phyloP scores from a whole-genome alignment of 164 flowering plant genomes.

The Tinospora cordifolia region DNA sequence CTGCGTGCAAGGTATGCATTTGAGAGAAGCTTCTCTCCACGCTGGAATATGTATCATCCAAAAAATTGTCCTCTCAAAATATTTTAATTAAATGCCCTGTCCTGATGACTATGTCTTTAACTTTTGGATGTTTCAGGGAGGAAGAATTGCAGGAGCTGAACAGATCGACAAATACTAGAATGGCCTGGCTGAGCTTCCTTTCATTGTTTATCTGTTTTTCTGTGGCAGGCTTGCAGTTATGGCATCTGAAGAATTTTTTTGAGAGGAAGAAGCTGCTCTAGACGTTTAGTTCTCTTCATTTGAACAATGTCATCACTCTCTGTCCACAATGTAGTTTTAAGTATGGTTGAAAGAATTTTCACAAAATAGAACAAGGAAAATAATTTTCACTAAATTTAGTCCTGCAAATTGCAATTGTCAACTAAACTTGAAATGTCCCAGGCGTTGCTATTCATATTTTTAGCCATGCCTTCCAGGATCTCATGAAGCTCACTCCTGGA shows the following conservation, averaged over 20 bases:
- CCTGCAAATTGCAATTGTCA: neutral
- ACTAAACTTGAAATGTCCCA: neutral
- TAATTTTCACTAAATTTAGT: neutral
- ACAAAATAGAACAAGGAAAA: conserved; percentile 5
- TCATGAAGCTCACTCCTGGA: neutral
- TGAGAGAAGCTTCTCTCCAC: neutral
- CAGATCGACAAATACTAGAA: conserved; percentile 51
- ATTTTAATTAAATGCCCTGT: too few relatives aligned
- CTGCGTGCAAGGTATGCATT: conserved; percentile 61
- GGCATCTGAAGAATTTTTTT: conserved; percentile 80
- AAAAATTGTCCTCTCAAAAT: neutral
- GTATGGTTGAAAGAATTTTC: conserved; percentile 2
- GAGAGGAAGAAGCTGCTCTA: conserved; percentile 83
- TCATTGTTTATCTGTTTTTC: conserved; percentile 59
- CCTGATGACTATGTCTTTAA: neutral
- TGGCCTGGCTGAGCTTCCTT: conserved; percentile 48
- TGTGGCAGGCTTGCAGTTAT: conserved; percentile 71
- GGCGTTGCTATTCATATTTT: conserved; percentile 14
- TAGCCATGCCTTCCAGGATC: conserved; percentile 13
- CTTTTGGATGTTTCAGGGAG: conserved; percentile 42
- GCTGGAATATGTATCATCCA: neutral
- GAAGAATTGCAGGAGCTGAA: conserved; percentile 77
- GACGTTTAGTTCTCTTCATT: conserved; percentile 3
- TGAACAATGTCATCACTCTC: too few relatives aligned
- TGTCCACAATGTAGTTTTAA: too few relatives aligned